These are phyloP conservation scores for Ophiostoma pallidulum DNA, from an alignment of 2,329 filamentous ascomycete species.

Conservation along the genomic window DNA sequence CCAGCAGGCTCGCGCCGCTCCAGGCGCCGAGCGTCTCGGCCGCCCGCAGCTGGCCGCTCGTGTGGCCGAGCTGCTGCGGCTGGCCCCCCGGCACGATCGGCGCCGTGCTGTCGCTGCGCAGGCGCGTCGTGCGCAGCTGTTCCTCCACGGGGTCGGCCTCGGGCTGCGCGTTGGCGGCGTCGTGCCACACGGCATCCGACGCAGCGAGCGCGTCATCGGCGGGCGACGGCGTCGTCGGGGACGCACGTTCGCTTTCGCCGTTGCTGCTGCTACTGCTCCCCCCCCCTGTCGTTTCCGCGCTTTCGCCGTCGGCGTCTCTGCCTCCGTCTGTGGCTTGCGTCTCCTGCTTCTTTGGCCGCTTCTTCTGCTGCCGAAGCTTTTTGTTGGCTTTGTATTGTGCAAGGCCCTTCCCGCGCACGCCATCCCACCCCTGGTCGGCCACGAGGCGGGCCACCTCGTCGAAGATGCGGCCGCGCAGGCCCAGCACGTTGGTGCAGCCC, in stretches of 20 bases:
- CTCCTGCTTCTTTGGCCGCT: neutral
- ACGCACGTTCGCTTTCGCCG: constrained; percentile 17
- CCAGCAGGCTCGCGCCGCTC: constrained; percentile 62
- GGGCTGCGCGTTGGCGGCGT: constrained; percentile 35
- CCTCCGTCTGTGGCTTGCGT: constrained; percentile 19
- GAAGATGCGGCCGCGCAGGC: constrained; percentile 67
- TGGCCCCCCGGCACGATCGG: neutral
- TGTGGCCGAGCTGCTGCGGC: constrained; percentile 13
- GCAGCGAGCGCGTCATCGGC: neutral
- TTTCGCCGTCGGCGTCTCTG: constrained; percentile 7
- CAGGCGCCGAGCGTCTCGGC: constrained; percentile 64
- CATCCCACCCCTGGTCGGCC: constrained; percentile 63
- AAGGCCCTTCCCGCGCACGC: constrained; percentile 60
- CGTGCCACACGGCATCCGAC: constrained; percentile 26
- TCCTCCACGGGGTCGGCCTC: constrained; percentile 50
- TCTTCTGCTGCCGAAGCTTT: constrained; percentile 26
- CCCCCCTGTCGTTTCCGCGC: constrained; percentile 7
- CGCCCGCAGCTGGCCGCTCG: constrained; percentile 47
- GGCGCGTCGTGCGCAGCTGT: constrained; percentile 35
- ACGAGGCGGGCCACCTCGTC: constrained; percentile 64
- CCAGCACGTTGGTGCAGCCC: constrained; percentile 67
- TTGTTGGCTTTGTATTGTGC: constrained; percentile 41
- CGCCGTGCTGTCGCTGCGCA: constrained; percentile 20
- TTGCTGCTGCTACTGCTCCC: neutral
- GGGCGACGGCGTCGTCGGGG: neutral